Percentiles rank a stretch among this genome's conserved stretches.
Conservation (phyloP, 2,329 filamentous ascomycete genomes). For the Fusarium poae region DNA sequence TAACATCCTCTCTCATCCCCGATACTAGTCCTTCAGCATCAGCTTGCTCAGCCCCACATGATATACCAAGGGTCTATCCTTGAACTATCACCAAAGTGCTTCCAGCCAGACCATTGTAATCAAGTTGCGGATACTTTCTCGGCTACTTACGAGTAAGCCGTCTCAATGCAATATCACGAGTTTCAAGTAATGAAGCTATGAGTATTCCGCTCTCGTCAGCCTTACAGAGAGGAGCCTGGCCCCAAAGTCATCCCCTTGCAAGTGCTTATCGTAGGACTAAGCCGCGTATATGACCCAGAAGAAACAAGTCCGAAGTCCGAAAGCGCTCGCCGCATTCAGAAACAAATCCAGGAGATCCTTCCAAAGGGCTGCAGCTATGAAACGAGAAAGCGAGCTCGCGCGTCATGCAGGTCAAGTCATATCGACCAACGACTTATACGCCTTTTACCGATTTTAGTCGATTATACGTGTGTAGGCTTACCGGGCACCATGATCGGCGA, state of each 20-base stretch:
- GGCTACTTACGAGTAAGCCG: constrained; percentile 14
- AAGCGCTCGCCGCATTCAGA: constrained; percentile 9
- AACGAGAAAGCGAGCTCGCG: constrained; percentile 7
- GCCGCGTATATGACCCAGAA: constrained; percentile 9
- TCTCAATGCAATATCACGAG: constrained; percentile 17
- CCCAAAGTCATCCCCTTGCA: constrained; percentile 34
- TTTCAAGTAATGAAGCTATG: constrained; percentile 29
- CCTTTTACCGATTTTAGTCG: constrained; percentile 15
- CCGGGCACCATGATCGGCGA: constrained; percentile 28
- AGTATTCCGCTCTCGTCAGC: constrained; percentile 43
- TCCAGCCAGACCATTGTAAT: constrained; percentile 5
- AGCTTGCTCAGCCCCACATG: constrained; percentile 16
- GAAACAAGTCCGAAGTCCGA: constrained; percentile 6
- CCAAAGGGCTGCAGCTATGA: background rate
- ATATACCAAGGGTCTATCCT: background rate
- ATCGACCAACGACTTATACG: constrained; percentile 30
- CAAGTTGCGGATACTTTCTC: constrained; percentile 1
- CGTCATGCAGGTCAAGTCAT: constrained; percentile 27
- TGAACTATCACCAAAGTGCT: background rate
- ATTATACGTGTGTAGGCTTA: constrained; percentile 10
- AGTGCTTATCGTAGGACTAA: constrained; percentile 47
- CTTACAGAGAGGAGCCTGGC: constrained; percentile 36
- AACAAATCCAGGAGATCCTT: constrained; percentile 15
- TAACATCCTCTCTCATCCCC: background rate
- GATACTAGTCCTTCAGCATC: background rate